Percentiles rank a stretch among this genome's conserved stretches.
These are phyloP conservation scores for Diaporthe citriasiana DNA, from an alignment of 2,329 filamentous ascomycete genomes.

Conservation along the genomic window DNA sequence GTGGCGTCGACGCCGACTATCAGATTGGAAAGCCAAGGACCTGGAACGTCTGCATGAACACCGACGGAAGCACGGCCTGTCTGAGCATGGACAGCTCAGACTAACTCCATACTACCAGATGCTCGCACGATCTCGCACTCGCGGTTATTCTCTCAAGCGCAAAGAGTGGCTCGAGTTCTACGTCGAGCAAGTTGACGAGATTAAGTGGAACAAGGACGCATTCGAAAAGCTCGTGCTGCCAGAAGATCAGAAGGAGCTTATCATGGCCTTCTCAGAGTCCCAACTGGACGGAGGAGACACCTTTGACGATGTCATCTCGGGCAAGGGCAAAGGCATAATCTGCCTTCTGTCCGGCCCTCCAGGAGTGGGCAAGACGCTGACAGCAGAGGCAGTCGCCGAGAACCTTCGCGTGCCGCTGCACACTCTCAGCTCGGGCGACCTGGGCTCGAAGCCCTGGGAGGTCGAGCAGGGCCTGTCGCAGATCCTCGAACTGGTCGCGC, in stretches of 20 bases:
- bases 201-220: conserved; percentile 63
- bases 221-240: conserved; percentile 65
- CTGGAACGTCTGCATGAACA: conserved; percentile 49
- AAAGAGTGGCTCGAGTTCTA: conserved; percentile 65
- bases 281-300: conserved; percentile 56
- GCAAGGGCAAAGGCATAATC: conserved; percentile 66
- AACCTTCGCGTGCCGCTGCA: conserved; percentile 64
- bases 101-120: conserved; percentile 53
- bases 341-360: conserved; percentile 63
- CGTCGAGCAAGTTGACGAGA: conserved; percentile 59
- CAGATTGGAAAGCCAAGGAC: conserved; percentile 53
- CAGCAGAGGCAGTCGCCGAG: conserved; percentile 65
- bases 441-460: conserved; percentile 75
- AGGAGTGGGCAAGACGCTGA: conserved; percentile 65
- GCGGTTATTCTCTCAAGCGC: conserved; percentile 64
- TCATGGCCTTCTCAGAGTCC: conserved; percentile 64
- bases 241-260: conserved; percentile 64
- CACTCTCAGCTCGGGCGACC: conserved; percentile 73
- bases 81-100: conserved; percentile 45
- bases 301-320: conserved; percentile 67
- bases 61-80: conserved; percentile 44
- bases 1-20: conserved; percentile 49
- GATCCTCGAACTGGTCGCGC: conserved; percentile 80
- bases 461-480: conserved; percentile 76
- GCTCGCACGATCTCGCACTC: conserved; percentile 51